phyloP scores from a whole-genome alignment of 2,329 filamentous ascomycete species.

The Aspergillus caelatus region DNA sequence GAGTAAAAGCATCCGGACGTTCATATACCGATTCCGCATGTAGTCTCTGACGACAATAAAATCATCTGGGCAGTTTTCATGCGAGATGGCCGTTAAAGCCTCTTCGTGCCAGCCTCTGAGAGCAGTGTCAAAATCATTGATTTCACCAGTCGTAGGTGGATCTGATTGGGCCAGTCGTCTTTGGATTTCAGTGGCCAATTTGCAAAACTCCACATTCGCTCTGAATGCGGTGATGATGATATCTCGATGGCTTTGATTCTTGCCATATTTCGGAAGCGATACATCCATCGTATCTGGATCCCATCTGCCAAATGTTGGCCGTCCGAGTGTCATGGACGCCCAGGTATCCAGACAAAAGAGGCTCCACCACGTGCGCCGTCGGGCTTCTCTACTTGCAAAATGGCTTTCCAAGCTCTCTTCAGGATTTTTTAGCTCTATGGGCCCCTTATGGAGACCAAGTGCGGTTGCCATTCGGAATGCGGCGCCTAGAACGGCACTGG shows the following conservation, averaged over 20 bases:
- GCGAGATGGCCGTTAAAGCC: background rate
- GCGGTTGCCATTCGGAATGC: constrained; percentile 22
- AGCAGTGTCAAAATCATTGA: background rate
- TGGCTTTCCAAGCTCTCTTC: background rate
- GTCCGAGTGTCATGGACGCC: constrained; percentile 14
- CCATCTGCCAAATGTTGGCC: constrained; percentile 13
- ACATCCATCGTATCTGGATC: constrained; percentile 11
- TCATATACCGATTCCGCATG: background rate
- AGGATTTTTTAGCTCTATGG: background rate
- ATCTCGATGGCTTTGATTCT: background rate
- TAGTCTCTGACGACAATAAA: background rate
- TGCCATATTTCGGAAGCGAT: background rate
- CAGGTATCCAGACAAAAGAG: constrained; percentile 16
- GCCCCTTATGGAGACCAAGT: constrained; percentile 15
- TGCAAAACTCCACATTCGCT: constrained; percentile 9
- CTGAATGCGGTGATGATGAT: background rate
- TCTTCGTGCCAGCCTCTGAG: constrained; percentile 6
- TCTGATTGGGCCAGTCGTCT: constrained; percentile 10
- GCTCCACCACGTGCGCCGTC: constrained; percentile 14
- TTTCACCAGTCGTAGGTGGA: background rate
- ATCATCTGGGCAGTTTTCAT: background rate
- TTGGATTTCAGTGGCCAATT: constrained; percentile 9
- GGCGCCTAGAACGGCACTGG: constrained; percentile 20
- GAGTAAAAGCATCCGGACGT: background rate
- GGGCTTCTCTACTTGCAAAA: background rate